A percentile compares a stretch with the other conserved stretches of the same genome.
Evolutionary conservation across 2,329 filamentous ascomycete genomes (phyloP).

Genomic region (Aspergillus jensenii): DNA sequence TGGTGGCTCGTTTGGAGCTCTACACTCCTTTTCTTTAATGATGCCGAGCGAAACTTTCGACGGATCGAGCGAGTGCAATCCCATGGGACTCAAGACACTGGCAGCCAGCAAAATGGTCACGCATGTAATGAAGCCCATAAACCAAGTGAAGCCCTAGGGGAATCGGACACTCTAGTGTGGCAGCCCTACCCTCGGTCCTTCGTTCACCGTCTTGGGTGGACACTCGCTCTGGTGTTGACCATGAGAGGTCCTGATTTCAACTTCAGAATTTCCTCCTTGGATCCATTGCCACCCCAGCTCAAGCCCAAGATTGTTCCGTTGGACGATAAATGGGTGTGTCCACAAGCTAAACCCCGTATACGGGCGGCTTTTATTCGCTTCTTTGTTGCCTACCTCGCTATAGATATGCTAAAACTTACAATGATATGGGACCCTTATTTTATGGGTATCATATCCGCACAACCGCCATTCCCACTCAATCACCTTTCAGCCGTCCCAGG

Average conservation of each 20-base stretch:
- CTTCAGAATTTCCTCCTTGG: slow-evolving; percentile 53
- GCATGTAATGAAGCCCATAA: not conserved
- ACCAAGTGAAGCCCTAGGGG: not conserved
- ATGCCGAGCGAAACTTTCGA: slow-evolving; percentile 56
- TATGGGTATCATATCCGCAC: slow-evolving; percentile 54
- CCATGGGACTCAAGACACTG: not conserved
- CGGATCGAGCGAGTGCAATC: slow-evolving; percentile 51
- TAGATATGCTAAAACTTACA: slow-evolving; percentile 69
- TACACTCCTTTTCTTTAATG: slow-evolving; percentile 55
- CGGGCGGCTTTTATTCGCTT: slow-evolving; percentile 47
- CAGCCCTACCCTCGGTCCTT: slow-evolving; percentile 54
- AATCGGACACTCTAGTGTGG: slow-evolving; percentile 47
- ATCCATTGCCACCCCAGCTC: slow-evolving; percentile 32
- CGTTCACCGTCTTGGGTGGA: slow-evolving; percentile 58
- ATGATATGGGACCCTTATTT: slow-evolving; percentile 82
- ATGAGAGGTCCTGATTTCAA: slow-evolving; percentile 63
- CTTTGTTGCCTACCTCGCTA: slow-evolving; percentile 60
- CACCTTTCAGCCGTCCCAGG: slow-evolving; percentile 35
- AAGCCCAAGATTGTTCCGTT: not conserved
- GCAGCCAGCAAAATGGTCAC: not conserved
- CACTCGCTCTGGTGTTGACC: slow-evolving; percentile 56
- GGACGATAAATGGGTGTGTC: slow-evolving; percentile 21
- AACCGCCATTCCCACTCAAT: slow-evolving; percentile 45
- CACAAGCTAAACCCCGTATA: slow-evolving; percentile 49
- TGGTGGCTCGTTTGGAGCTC: slow-evolving; percentile 57